These are phyloP conservation scores for Blakeslea trispora DNA, from an alignment of 371 early-diverging fungal genomes.

Conservation along the genomic window DNA sequence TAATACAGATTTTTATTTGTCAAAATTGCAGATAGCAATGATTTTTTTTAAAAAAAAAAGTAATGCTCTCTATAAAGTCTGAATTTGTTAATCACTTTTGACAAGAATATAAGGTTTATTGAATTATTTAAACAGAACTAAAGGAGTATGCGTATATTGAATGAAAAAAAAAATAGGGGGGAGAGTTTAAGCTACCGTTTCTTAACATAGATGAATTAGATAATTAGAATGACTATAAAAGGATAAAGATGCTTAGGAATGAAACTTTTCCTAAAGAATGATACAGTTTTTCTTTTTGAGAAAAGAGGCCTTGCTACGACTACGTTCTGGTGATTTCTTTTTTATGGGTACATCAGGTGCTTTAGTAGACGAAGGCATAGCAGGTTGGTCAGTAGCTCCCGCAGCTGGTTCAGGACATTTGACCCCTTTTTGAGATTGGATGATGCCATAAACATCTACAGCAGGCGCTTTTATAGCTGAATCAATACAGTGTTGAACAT, in stretches of 20 bases:
- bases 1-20: too few species aligned
- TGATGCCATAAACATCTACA: constrained; percentile 4
- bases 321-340: background rate
- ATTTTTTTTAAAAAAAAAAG: too few species aligned
- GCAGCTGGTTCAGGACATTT: constrained; percentile 15
- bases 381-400: constrained; percentile 4
- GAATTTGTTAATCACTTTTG: too few species aligned
- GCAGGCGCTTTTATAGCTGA: constrained; percentile 12
- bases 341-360: constrained; percentile 6
- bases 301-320: background rate
- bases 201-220: background rate
- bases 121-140: too few species aligned
- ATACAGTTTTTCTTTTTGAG: constrained; percentile 3
- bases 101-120: too few species aligned
- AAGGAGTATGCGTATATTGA: too few species aligned
- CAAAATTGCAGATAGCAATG: too few species aligned
- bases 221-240: background rate
- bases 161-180: too few species aligned
- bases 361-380: constrained; percentile 15
- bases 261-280: background rate
- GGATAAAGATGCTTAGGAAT: background rate
- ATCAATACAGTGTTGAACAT: constrained; percentile 15
- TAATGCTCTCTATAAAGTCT: too few species aligned
- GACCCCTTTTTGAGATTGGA: background rate
- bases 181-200: too few species aligned